Evolutionary conservation across 2,329 filamentous ascomycete species (phyloP), one percentile per base, ranked within the genome.

Genomic region (Fusarium sp.): DNA sequence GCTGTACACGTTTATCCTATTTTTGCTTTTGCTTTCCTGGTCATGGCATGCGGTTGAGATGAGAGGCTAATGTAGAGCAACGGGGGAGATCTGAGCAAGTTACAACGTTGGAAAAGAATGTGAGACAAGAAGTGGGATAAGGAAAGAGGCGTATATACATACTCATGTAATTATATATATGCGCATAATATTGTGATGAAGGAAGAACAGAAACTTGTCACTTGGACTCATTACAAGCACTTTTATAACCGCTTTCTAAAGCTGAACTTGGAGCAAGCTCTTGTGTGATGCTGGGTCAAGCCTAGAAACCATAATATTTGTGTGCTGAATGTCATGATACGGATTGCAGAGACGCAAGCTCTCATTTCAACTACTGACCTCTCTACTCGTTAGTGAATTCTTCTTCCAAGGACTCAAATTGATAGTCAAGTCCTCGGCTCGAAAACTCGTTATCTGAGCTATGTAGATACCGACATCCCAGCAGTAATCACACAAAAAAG

Each of bases 121-220:
- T 45, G 15, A 45, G 13, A n/a, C 18, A 26, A 43, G 28, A 26
- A 49, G 15, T 34, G 40, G 43, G 34, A 24, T 31, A 20, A 38
- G 46, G 26, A 28, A 45, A 36, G 38, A 51, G 49, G 26, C 58
- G 61, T 63, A 70, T 65, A 63, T 62, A 66, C 57, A 61, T 63
- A 72, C 58, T 68, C 45, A 69, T 57, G 66, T 74, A 72, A 58
- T 60, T 67, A 60, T 62, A 63, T 66, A 55, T 66, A 71, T 69
- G 36, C 66, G 60, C 54, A 58, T 69, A 69, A 69, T 69, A 69
- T 36, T 28, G 48, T 62, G 60, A 58, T 56, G 55, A 69, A 66
- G 51, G 55, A 66, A 57, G 51, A 66, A 62, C 66, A 68, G 52
- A 52, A 43, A 66, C 48, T 66, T 31, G 38, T 57, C 42, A 52